Conservation (phyloP, 2,329 filamentous ascomycete genomes). For the Beauveria pseudobassiana region DNA sequence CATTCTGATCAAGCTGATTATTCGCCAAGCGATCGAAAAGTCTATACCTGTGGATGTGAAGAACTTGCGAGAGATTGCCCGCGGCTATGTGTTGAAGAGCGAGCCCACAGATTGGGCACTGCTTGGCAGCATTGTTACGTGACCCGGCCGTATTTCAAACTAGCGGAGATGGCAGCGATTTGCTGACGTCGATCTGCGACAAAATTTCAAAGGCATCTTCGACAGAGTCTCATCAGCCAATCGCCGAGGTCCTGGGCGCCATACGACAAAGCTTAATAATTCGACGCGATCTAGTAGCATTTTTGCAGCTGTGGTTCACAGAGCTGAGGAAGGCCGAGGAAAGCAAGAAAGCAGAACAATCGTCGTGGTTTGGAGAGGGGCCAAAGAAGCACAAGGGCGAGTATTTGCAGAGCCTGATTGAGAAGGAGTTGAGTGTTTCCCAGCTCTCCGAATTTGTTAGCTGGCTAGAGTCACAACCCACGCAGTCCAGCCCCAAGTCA, state of each 20-base stretch:
- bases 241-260: constrained; percentile 31
- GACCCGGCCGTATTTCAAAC: constrained; percentile 41
- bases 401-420: constrained; percentile 24
- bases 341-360: constrained; percentile 19
- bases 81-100: constrained; percentile 30
- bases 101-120: constrained; percentile 35
- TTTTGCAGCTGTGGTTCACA: constrained; percentile 39
- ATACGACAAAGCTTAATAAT: constrained; percentile 38
- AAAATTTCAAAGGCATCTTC: constrained; percentile 20
- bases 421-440: constrained; percentile 36
- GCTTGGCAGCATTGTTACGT: constrained; percentile 29
- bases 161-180: constrained; percentile 28
- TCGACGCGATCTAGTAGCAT: constrained; percentile 36
- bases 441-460: constrained; percentile 36
- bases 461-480: constrained; percentile 31
- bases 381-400: constrained; percentile 15
- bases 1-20: constrained; percentile 22
- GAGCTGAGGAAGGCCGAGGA: constrained; percentile 31
- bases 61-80: constrained; percentile 36
- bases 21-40: constrained; percentile 22
- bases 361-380: constrained; percentile 27
- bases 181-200: constrained; percentile 34
- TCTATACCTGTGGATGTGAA: constrained; percentile 30
- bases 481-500: constrained; percentile 21
- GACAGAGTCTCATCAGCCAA: constrained; percentile 16